phyloP scores from a whole-genome alignment of 1,139 yeast species.

The Kluyveromyces sp. region DNA sequence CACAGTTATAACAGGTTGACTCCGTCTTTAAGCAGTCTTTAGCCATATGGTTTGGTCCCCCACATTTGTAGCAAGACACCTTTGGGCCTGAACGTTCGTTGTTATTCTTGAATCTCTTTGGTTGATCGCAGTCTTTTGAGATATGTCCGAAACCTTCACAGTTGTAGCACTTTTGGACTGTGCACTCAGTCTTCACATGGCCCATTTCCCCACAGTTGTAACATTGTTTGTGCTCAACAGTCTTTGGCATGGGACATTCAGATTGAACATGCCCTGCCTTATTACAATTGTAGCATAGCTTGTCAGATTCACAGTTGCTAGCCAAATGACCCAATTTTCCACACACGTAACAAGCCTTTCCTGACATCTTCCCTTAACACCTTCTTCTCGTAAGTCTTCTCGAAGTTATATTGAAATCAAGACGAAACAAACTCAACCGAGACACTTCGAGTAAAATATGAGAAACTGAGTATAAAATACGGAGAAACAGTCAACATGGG shows the following conservation, averaged over 20 bases:
- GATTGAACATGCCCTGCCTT: constrained; percentile 85
- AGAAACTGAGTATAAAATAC: too few species aligned
- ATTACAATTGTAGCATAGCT: constrained; percentile 90
- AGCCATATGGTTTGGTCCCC: constrained; percentile 90
- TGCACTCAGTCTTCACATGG: constrained; percentile 67
- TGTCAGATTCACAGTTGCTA: constrained; percentile 73
- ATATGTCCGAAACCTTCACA: constrained; percentile 86
- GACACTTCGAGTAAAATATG: not conserved
- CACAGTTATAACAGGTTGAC: constrained; percentile 88
- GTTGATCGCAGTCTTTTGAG: constrained; percentile 60
- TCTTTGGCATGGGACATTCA: constrained; percentile 83
- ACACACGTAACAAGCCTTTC: constrained; percentile 86
- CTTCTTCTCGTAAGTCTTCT: constrained; percentile 3
- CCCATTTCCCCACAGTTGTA: constrained; percentile 75
- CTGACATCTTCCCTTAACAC: constrained; percentile 38
- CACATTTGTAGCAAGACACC: constrained; percentile 83
- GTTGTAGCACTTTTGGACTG: constrained; percentile 69
- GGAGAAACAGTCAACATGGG: not conserved
- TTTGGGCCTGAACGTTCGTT: constrained; percentile 27
- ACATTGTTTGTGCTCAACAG: constrained; percentile 78
- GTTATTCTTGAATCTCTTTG: constrained; percentile 27
- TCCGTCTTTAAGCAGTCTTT: constrained; percentile 78
- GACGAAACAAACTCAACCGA: not conserved
- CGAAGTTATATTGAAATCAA: not conserved
- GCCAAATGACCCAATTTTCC: constrained; percentile 92